Evolutionary conservation across 306 rosid genomes (phyloP).

Genomic region (Malus asiatica): DNA sequence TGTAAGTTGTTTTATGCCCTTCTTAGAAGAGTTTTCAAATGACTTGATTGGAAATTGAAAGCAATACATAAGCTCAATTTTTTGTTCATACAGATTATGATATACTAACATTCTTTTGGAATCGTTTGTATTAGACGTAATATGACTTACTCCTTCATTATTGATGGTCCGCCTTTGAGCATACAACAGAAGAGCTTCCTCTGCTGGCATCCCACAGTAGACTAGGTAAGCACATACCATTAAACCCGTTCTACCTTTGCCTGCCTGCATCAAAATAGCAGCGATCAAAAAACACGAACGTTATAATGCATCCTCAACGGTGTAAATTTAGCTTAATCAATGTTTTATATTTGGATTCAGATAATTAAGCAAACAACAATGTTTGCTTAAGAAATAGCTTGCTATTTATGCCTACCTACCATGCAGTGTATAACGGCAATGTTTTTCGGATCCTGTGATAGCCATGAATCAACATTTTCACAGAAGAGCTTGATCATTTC

Average conservation of each 20-base stretch:
- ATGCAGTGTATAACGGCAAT: conserved; percentile 91
- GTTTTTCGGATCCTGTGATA: conserved; percentile 53
- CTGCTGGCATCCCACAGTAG: conserved; percentile 73
- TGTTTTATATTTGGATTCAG: not conserved
- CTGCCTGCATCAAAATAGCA: conserved; percentile 65
- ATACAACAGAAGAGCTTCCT: conserved; percentile 80
- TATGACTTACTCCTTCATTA: conserved; percentile 90
- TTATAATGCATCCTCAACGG: not conserved
- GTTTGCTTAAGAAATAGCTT: not conserved
- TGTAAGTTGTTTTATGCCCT: not conserved
- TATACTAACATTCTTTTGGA: not conserved
- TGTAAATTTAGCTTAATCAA: not conserved
- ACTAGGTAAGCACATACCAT: conserved; percentile 82
- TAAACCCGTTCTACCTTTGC: conserved; percentile 93
- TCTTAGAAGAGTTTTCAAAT: not conserved
- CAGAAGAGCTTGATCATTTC: conserved; percentile 70
- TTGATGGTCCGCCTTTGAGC: conserved; percentile 87
- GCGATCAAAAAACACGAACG: not conserved
- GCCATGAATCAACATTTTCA: conserved; percentile 74
- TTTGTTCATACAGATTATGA: not conserved
- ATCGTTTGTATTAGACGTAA: conserved; percentile 47
- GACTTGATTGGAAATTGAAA: not conserved
- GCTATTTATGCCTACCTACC: conserved; percentile 36
- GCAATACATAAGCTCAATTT: not conserved
- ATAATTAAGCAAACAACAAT: not conserved